These are phyloP conservation scores for Trichothecium sympodiale DNA, from an alignment of 2,329 filamentous ascomycete species.

Conservation along the genomic window DNA sequence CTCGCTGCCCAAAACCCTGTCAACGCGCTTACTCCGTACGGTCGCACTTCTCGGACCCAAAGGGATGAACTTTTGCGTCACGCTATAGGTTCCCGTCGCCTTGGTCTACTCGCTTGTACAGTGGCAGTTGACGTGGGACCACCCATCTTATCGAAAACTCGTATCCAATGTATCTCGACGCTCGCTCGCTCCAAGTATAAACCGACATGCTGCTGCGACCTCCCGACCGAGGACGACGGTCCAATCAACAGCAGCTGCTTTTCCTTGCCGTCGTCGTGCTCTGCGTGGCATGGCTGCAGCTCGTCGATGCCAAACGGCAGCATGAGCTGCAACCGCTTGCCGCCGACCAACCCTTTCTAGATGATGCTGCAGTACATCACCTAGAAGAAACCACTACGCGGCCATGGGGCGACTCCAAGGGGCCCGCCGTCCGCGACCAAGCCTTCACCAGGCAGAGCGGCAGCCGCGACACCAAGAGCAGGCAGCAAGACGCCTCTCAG, in stretches of 20 bases:
- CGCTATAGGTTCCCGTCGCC: no score
- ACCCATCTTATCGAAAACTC: conserved; percentile 6
- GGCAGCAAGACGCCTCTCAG: conserved; percentile 3
- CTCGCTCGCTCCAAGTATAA: no score
- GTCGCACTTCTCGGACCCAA: no score
- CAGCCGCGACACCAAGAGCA: conserved; percentile 9
- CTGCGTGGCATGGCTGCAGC: conserved; percentile 40
- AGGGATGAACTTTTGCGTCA: no score
- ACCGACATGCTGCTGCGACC: conserved; percentile 52
- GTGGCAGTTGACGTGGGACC: no score
- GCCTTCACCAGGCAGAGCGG: conserved; percentile 7
- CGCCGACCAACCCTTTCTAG: conserved; percentile 10
- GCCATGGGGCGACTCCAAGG: no score
- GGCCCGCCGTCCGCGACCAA: not conserved
- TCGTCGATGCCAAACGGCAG: conserved; percentile 57
- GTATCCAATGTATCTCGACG: no score
- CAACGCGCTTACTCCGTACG: no score
- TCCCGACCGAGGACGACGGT: conserved; percentile 43
- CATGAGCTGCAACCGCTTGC: conserved; percentile 21
- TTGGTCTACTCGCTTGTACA: no score
- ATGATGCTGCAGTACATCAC: conserved; percentile 13
- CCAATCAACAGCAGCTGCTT: conserved; percentile 29
- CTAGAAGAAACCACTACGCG: conserved; percentile 6
- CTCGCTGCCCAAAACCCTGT: no score
- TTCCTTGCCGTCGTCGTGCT: conserved; percentile 47